Percentiles rank a stretch among this genome's conserved stretches.
These are phyloP conservation scores for Cornus suecica DNA, from an alignment of 148 eudicot genomes.

Conservation along the genomic window DNA sequence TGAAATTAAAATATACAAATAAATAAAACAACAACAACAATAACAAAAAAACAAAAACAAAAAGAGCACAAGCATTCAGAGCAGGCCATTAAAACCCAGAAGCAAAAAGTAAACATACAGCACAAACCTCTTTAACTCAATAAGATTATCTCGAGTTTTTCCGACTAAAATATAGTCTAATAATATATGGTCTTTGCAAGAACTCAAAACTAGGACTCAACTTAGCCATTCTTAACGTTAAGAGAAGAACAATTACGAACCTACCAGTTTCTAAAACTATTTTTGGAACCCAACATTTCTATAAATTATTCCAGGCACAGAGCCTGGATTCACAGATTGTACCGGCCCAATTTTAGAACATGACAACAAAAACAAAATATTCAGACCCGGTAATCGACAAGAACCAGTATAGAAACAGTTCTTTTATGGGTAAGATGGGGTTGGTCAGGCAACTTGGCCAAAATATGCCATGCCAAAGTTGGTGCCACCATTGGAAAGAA, in stretches of 20 bases:
- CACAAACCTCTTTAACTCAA: not conserved
- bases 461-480: not conserved
- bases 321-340: not conserved
- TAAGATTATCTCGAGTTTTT: not conserved
- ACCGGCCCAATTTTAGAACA: not conserved
- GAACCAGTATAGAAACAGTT: too few relatives aligned
- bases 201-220: not conserved
- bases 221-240: too few relatives aligned
- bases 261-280: not conserved
- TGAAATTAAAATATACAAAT: not conserved
- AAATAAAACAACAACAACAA: not conserved
- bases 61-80: not conserved
- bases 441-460: not conserved
- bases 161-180: not conserved
- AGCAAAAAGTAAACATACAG: not conserved
- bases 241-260: too few relatives aligned
- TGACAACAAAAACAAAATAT: not conserved
- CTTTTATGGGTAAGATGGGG: not conserved
- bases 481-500: not conserved
- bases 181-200: not conserved
- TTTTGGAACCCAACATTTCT: too few relatives aligned
- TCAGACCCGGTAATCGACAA: slow-evolving; percentile 2
- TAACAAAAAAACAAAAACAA: too few relatives aligned
- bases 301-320: too few relatives aligned
- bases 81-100: not conserved